Evolutionary conservation across 1,284 basidiomycete species (phyloP).

Genomic region (Pulveroboletus sp.): DNA sequence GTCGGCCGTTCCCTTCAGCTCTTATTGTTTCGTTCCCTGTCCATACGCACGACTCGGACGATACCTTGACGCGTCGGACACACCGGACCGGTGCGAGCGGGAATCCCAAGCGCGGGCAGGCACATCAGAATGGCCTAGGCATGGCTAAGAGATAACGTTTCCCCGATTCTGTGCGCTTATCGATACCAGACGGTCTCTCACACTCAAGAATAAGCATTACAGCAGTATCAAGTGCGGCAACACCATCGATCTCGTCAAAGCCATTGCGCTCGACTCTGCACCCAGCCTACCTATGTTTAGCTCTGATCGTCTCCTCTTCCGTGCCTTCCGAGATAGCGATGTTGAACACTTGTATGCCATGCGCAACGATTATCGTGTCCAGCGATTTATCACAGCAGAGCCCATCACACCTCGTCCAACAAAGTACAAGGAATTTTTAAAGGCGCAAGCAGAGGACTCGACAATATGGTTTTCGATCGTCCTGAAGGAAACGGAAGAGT

Average conservation of each 20-base stretch:
- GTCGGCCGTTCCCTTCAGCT: too few relatives aligned
- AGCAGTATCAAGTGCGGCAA: background rate
- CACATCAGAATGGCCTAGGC: too few relatives aligned
- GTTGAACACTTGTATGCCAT: constrained; percentile 23
- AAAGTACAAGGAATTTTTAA: constrained; percentile 25
- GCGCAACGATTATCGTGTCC: constrained; percentile 31
- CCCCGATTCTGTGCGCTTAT: too few relatives aligned
- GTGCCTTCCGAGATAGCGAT: constrained; percentile 8
- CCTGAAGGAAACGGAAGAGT: constrained; percentile 19
- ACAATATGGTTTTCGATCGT: constrained; percentile 31
- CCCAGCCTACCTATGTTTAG: constrained; percentile 10
- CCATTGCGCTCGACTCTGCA: background rate
- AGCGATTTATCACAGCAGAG: constrained; percentile 25
- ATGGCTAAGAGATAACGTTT: too few relatives aligned
- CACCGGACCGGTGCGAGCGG: too few relatives aligned
- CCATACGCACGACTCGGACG: too few relatives aligned
- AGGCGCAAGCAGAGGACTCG: constrained; percentile 23
- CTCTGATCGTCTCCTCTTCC: constrained; percentile 16
- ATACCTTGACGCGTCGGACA: too few relatives aligned
- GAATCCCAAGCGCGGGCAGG: too few relatives aligned
- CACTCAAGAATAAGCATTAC: too few relatives aligned
- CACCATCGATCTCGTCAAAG: background rate
- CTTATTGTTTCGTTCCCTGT: too few relatives aligned
- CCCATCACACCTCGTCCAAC: constrained; percentile 26
- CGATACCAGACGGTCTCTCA: too few relatives aligned